Evolutionary conservation across 2,329 filamentous ascomycete genomes (phyloP), one percentile per base, ranked within the genome.

Genomic region (Calonectria pseudoturangicola): DNA sequence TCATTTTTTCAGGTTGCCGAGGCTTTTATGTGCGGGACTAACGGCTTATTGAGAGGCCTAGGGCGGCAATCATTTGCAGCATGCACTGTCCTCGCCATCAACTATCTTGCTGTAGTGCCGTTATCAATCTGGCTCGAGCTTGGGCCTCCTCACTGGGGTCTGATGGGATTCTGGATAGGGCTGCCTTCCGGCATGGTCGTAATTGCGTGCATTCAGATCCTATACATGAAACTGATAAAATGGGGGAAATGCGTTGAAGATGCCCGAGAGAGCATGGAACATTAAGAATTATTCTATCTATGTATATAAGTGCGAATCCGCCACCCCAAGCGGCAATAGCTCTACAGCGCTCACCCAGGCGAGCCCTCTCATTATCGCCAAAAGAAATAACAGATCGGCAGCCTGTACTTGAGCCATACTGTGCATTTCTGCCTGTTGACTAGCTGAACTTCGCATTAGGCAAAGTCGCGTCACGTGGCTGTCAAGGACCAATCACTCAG

Each of bases 161-260:
- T 58, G 30, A 58, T 58, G 33, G 54, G 54, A 9, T 58, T 58
- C 54, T 58, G 54, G 54, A 16, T 27, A 16, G 54, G 54, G 2
- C 16, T 58, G 10, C 33, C 54, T 3, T 13, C 33, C n/a, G 54
- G 54, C 33, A 58, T 58, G 54, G 13, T 58, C 15, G n/a, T 27
- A 2, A 58, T 58, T 39, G 30, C 54, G 21, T 39, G n/a, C 54
- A 27, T 58, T 25, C 54, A 58, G 10, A 41, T 58, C 15, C 6
- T 58, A 0, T 58, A 58, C n/a, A 58, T 58, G 54, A 39, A 58
- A 13, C 4, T 58, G 13, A 41, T 58, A 16, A 36, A 58, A 3
- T 58, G 54, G 54, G n/a, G n/a, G 13, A 58, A 39, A 58, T 41
- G 33, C 12, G 54, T 58, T 18, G 18, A 21, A 0, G 54, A 58